Evolutionary conservation across 164 flowering plant genomes (phyloP).

Genomic region (Litsea cubeba): DNA sequence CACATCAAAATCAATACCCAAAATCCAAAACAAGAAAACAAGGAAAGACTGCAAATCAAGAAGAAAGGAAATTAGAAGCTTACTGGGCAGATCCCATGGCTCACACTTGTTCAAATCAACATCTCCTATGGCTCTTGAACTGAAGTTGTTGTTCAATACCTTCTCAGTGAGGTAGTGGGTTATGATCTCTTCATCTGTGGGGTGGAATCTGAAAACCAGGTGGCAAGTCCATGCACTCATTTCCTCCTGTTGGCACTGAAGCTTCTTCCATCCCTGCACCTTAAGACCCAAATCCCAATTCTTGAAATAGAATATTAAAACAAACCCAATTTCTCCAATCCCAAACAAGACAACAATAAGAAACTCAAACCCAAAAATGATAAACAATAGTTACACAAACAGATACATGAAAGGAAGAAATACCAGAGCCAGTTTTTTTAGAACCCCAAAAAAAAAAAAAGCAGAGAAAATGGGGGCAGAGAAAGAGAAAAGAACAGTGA

Average conservation of each 20-base stretch:
- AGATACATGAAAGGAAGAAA: no score
- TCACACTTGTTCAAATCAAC: conserved; percentile 58
- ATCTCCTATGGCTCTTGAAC: conserved; percentile 42
- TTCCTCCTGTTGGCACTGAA: conserved; percentile 15
- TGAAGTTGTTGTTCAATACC: conserved; percentile 33
- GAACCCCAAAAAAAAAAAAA: not conserved
- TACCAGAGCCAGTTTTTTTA: no score
- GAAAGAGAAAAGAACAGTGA: not conserved
- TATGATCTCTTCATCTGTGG: conserved; percentile 59
- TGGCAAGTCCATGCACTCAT: conserved; percentile 36
- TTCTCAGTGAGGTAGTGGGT: conserved; percentile 39
- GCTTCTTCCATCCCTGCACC: conserved; percentile 25
- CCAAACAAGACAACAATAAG: not conserved
- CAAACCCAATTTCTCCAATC: not conserved
- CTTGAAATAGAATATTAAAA: not conserved
- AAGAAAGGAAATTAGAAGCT: not conserved
- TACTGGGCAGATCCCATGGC: conserved; percentile 65
- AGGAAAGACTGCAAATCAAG: not conserved
- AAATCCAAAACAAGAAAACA: not conserved
- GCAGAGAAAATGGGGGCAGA: not conserved
- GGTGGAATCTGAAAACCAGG: conserved; percentile 66
- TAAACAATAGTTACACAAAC: no score
- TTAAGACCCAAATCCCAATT: not conserved
- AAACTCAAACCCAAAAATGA: not conserved
- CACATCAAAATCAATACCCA: not conserved